phyloP scores from a whole-genome alignment of 306 rosid species.

The Comarum palustre region DNA sequence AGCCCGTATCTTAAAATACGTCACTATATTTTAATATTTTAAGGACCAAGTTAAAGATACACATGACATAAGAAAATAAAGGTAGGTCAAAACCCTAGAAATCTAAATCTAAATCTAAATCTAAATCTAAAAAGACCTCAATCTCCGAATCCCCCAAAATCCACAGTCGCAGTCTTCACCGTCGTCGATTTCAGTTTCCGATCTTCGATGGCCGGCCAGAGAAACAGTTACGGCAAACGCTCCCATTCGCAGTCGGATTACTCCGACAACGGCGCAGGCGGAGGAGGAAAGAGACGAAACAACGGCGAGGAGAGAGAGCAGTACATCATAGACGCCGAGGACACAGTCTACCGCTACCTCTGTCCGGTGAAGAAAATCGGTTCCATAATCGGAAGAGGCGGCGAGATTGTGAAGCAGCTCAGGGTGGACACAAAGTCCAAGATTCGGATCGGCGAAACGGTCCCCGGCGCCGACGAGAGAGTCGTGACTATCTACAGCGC shows the following conservation, averaged over 20 bases:
- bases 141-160: not conserved
- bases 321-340: conserved; percentile 75
- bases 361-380: conserved; percentile 86
- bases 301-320: conserved; percentile 80
- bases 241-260: conserved; percentile 64
- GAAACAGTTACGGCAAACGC: conserved; percentile 71
- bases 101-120: not conserved
- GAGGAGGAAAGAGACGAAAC: conserved; percentile 64
- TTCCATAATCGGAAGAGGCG: conserved; percentile 95
- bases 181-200: conserved; percentile 21
- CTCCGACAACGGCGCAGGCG: conserved; percentile 43
- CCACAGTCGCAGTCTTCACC: not conserved
- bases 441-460: conserved; percentile 93
- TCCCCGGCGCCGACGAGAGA: conserved; percentile 80
- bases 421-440: conserved; percentile 79
- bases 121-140: not conserved
- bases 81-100: conserved; percentile 22
- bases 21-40: too few relatives aligned
- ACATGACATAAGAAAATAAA: not conserved
- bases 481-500: conserved; percentile 74
- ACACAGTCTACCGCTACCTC: conserved; percentile 78
- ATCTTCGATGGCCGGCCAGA: conserved; percentile 66
- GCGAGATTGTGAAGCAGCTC: conserved; percentile 95
- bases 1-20: too few relatives aligned
- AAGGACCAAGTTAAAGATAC: too few relatives aligned